These are phyloP conservation scores for Madurella mycetomatis DNA, from an alignment of 2,329 filamentous ascomycete genomes.

Conservation along the genomic window DNA sequence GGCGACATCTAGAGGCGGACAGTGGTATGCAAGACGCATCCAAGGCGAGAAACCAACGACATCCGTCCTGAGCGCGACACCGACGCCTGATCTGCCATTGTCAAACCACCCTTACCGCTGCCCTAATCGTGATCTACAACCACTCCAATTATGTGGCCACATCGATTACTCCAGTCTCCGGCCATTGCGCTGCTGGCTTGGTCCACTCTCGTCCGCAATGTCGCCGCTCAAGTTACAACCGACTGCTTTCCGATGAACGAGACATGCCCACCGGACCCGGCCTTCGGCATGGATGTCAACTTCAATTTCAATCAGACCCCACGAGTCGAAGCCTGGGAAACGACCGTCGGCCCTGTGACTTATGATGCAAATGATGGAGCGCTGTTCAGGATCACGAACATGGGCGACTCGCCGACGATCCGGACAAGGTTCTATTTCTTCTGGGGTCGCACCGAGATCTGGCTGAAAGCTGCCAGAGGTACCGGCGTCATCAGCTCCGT, in stretches of 20 bases:
- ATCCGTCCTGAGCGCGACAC: not conserved
- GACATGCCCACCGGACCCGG: slow-evolving; percentile 66
- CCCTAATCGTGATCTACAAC: not conserved
- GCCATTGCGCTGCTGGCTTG: slow-evolving; percentile 38
- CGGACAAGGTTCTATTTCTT: slow-evolving; percentile 80
- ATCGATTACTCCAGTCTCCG: slow-evolving; percentile 28
- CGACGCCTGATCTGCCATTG: not conserved
- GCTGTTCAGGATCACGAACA: slow-evolving; percentile 64
- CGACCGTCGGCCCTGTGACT: slow-evolving; percentile 59
- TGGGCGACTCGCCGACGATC: slow-evolving; percentile 73
- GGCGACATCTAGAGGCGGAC: slow-evolving; percentile 9
- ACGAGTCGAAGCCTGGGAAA: slow-evolving; percentile 60
- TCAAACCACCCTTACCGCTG: not conserved
- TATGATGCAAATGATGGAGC: slow-evolving; percentile 62
- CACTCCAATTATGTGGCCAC: slow-evolving; percentile 22
- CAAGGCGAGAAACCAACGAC: not conserved
- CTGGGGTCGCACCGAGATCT: slow-evolving; percentile 73
- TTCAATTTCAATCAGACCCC: slow-evolving; percentile 63
- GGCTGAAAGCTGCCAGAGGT: slow-evolving; percentile 71
- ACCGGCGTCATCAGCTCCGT: slow-evolving; percentile 75
- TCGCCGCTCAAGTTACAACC: slow-evolving; percentile 69
- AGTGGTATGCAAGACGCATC: slow-evolving; percentile 13
- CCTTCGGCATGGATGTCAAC: slow-evolving; percentile 59
- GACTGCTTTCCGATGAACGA: slow-evolving; percentile 62
- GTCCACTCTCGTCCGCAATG: slow-evolving; percentile 39